Base-by-base conservation (phyloP, 2,329 filamentous ascomycete genomes). In the Penicillium olsonii region DNA sequence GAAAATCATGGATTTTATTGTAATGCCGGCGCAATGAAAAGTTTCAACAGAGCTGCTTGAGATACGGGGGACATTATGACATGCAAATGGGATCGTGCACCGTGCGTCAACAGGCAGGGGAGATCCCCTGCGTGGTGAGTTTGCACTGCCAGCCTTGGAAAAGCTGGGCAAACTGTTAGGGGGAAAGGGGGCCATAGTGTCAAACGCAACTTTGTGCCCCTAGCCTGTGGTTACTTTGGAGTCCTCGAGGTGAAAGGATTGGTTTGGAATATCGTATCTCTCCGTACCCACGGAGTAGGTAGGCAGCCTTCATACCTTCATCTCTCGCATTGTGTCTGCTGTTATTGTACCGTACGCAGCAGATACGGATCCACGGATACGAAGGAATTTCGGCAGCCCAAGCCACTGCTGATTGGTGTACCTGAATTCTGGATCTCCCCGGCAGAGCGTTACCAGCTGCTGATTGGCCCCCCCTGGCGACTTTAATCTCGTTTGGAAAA, bases 351-450 rank as follows among this genome's bases (percentile, higher is more conserved):
- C n/a, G n/a, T n/a, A n/a, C n/a, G n/a, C n/a, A n/a, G n/a, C n/a
- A n/a, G n/a, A n/a, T n/a, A n/a, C n/a, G n/a, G n/a, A n/a, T n/a
- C n/a, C n/a, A n/a, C n/a, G n/a, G n/a, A n/a, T n/a, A n/a, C n/a
- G n/a, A 22, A 50, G 48, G 53, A 43, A 56, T 58, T 49, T 59
- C 35, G 57, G 53, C 43, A 54, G 41, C 10, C 17, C n/a, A 27
- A 4, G 37, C 17, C 5, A 6, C 17, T 18, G 6, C 2, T 68
- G 61, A 67, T 67, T 68, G 64, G 65, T 61, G 66, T 68, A 35
- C 65, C 64, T 67, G 65, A 50, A 52, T 55, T 45, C 19, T n/a
- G 50, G 48, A 38, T 37, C 43, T n/a, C 20, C 41, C 31, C 22
- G 34, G 5, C 24, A 22, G 17, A 11, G 11, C 10, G 26, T 18